Percentiles rank a stretch among this genome's conserved stretches.
phyloP scores from a whole-genome alignment of 2,329 filamentous ascomycete species.

The Mycosphaerella arachidis region DNA sequence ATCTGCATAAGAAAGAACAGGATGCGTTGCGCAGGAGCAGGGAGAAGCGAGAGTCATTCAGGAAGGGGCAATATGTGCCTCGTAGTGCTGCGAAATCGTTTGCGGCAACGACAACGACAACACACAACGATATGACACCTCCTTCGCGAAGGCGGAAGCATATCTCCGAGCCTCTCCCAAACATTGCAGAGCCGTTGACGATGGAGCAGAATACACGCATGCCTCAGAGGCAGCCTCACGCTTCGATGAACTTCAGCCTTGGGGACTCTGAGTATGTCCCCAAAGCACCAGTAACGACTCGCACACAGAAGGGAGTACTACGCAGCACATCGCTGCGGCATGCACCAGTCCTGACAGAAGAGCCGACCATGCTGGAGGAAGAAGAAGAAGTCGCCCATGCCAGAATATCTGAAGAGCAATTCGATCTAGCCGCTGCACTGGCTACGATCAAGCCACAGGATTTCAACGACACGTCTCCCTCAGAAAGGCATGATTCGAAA shows the following conservation, averaged over 20 bases:
- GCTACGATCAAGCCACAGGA: neutral
- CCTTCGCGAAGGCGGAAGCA: neutral
- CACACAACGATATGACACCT: neutral
- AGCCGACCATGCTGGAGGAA: neutral
- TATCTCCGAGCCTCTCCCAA: neutral
- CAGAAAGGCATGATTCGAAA: neutral
- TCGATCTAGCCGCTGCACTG: neutral
- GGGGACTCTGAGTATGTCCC: neutral
- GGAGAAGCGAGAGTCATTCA: constrained; percentile 12
- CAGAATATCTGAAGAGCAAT: neutral
- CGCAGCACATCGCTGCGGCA: neutral
- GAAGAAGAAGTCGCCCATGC: neutral
- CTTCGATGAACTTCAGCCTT: neutral
- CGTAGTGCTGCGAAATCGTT: constrained; percentile 16
- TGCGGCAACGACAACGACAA: constrained; percentile 13
- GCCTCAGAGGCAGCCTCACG: neutral
- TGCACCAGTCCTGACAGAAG: neutral
- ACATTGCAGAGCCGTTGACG: constrained; percentile 1
- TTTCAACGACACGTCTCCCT: neutral
- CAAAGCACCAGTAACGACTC: neutral
- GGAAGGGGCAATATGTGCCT: constrained; percentile 13
- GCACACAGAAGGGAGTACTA: neutral
- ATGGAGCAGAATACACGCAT: neutral
- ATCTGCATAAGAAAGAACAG: constrained; percentile 18
- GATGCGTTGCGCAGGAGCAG: constrained; percentile 9